phyloP scores from a whole-genome alignment of 345 rosid species.

The Acer saccharum region DNA sequence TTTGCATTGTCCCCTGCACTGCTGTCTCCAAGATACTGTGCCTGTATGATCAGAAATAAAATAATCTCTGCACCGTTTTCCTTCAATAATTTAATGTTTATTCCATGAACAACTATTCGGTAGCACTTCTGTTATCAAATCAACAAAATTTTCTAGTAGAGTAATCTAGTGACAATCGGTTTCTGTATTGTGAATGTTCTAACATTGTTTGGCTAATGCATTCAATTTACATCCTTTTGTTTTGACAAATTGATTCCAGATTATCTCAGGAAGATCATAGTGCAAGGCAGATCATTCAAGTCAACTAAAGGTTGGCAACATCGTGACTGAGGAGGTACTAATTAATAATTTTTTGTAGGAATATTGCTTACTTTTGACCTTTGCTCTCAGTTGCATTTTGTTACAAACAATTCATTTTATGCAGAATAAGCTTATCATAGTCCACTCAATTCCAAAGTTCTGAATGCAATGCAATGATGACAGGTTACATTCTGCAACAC shows the following conservation, averaged over 20 bases:
- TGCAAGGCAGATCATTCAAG: conserved; percentile 79
- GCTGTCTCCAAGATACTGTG: too few species aligned
- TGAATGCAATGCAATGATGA: conserved; percentile 98
- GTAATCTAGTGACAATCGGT: too few species aligned
- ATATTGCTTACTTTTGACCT: too few species aligned
- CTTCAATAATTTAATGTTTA: too few species aligned
- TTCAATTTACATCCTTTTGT: not conserved
- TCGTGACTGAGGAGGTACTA: conserved; percentile 96
- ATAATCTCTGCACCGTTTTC: too few species aligned
- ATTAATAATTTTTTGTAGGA: not conserved
- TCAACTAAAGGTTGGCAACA: conserved; percentile 95
- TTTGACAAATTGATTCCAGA: not conserved
- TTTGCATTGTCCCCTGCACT: too few species aligned
- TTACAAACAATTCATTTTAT: not conserved
- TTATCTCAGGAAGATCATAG: conserved; percentile 41
- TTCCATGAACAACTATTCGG: too few species aligned
- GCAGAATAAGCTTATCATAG: conserved; percentile 54
- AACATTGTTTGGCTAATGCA: not conserved
- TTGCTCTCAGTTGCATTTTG: too few species aligned
- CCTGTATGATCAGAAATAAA: too few species aligned
- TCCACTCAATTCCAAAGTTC: conserved; percentile 73
- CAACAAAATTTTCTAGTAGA: too few species aligned
- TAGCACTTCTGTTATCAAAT: too few species aligned
- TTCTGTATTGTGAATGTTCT: too few species aligned
- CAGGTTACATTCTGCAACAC: conserved; percentile 47